A percentile compares a stretch with the other conserved stretches of the same genome.
These are phyloP conservation scores for Elsinoe necatrix DNA, from an alignment of 2,329 filamentous ascomycete genomes.

Conservation along the genomic window DNA sequence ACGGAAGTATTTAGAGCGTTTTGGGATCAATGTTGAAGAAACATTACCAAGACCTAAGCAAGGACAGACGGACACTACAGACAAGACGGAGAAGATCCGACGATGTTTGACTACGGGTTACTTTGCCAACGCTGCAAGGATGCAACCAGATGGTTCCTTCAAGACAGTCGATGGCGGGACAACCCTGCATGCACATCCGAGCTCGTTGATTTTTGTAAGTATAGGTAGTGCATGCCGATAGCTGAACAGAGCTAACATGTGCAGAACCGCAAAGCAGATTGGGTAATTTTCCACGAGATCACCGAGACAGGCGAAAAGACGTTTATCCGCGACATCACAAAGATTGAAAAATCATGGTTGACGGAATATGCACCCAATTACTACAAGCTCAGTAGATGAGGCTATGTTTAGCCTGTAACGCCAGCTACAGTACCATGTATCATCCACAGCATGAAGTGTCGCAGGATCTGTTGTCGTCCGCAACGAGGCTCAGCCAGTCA, in stretches of 20 bases:
- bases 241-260: not conserved
- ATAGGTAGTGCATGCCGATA: not conserved
- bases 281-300: constrained; percentile 92
- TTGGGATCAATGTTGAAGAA: constrained; percentile 64
- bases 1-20: constrained; percentile 76
- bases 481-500: constrained; percentile 1
- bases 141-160: constrained; percentile 90
- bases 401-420: not conserved
- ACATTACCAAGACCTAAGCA: constrained; percentile 37
- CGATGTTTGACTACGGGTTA: constrained; percentile 82
- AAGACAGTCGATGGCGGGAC: constrained; percentile 73
- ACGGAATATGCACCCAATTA: constrained; percentile 80
- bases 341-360: constrained; percentile 88
- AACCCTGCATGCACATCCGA: constrained; percentile 79
- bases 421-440: not conserved
- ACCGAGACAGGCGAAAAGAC: constrained; percentile 83
- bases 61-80: constrained; percentile 34
- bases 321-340: constrained; percentile 85
- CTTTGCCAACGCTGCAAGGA: constrained; percentile 86
- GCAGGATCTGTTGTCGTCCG: constrained; percentile 1
- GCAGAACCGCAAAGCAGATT: constrained; percentile 82
- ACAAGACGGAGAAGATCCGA: constrained; percentile 64
- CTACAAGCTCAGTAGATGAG: constrained; percentile 49
- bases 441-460: not conserved
- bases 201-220: constrained; percentile 75